Evolutionary conservation across 352 stramenopile genomes (phyloP), one percentile per base, ranked within the genome.

Genomic region (Pythium dissotocum): DNA sequence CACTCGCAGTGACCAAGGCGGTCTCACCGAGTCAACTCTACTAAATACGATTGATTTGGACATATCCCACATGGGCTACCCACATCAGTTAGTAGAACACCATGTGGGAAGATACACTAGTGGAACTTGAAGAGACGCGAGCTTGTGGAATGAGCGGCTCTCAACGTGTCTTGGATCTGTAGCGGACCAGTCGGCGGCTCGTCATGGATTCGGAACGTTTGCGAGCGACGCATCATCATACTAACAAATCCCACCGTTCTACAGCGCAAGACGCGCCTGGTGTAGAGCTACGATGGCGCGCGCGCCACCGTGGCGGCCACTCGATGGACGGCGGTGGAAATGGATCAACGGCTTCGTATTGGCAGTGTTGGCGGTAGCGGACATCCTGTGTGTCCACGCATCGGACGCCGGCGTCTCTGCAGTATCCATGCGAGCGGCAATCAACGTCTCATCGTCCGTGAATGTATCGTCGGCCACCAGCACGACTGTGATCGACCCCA

Each of bases 401-500:
- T 14, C 4, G 7, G 46, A 30, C 21, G 46, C 18, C 5, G 46
- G 4, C 5, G 2, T 53, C 21, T 10, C 16, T 13, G n/a, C 46
- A 5, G 30, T n/a, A 2, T 18, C 18, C 7, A 10, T 4, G n/a
- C 28, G 16, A 24, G 26, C 49, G 26, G 49, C 49, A 32, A 57
- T 38, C 49, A 35, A 38, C 10, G 38, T 35, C 9, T 35, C 56
- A 3, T 30, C 46, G 46, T 30, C 46, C 14, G 46, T 5, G 6
- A 49, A 49, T 24, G 46, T 30, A n/a, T 48, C 52, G 28, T 33
- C 35, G n/a, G 6, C 12, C 2, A 65, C 54, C 13, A 62, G 35
- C 5, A 53, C 35, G 53, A 46, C 40, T 30, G 18, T 66, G 48
- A 52, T 81, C 72, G 72, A 86, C 72, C 49, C 14, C 48, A 52